Evolutionary conservation across 192 early-diverging fungal species (phyloP), one percentile per base, ranked within the genome.

Genomic region (Allomyces javanicus): DNA sequence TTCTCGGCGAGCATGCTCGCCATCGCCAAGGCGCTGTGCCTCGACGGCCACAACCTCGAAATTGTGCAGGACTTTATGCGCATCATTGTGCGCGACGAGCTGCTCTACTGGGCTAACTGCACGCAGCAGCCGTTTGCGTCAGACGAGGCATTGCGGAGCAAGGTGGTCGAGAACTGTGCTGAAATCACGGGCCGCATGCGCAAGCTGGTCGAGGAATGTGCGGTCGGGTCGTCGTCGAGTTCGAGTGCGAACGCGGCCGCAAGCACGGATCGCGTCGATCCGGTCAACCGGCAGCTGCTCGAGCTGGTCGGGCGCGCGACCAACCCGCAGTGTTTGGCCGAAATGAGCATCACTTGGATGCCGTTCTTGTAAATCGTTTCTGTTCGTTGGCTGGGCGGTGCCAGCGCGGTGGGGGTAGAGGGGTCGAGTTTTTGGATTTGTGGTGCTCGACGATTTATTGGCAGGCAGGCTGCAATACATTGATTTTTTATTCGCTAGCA

Each of bases 261-360:
- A 81, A 76, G 79, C 75, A 1, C 71, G 11, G 85, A 84, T 64
- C 63, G 65, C 3, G 69, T 64, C 19, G 75, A 77, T 43, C 86
- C 88, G 11, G 84, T 81, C 10, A 89, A 87, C 73, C 89, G 92
- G 79, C 89, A 90, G 22, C 76, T 97, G 61, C 77, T 97, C 63
- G 94, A 95, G 64, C 74, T 99, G 66, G 88, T 99, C 67, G 85
- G 85, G 43, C 83, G 89, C 62, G 94, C 95, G 1, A 86, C 81
- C 23, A 94, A 94, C 67, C 92, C 95, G 5, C 82, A 88, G 58
- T 97, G 95, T 72, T 78, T 97, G 72, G 85, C 93, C 5, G 85
- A 90, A 67, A 97, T 97, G 95, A 95, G 97, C 70, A 85, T 90
- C 64, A 79, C 81, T 23, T 99, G 91, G 87, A 79, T 95, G 85